Percentiles rank a stretch among this genome's conserved stretches.
These are phyloP conservation scores for Pelargonium exstipulatum DNA, from an alignment of 441 rosid species.

Conservation along the genomic window DNA sequence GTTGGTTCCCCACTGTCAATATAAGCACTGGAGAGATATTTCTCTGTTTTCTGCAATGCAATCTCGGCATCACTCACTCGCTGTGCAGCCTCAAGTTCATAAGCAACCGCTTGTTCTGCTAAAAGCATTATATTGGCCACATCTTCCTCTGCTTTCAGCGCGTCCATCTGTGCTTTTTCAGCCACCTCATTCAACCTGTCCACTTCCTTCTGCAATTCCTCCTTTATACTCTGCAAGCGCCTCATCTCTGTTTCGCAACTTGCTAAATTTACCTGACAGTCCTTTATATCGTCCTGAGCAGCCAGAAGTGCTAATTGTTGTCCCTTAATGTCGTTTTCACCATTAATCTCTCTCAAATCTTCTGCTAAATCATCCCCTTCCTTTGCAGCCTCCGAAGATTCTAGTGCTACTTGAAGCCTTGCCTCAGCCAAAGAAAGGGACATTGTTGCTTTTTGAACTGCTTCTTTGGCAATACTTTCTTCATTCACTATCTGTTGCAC, in stretches of 20 bases:
- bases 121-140: conserved; percentile 81
- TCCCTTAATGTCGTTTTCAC: conserved; percentile 25
- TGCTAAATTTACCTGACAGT: conserved; percentile 47
- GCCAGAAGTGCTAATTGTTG: conserved; percentile 39
- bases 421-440: conserved; percentile 79
- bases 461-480: conserved; percentile 63
- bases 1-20: conserved; percentile 43
- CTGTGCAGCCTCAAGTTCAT: conserved; percentile 79
- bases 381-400: conserved; percentile 42
- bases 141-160: conserved; percentile 86
- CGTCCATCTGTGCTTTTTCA: conserved; percentile 56
- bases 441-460: conserved; percentile 72
- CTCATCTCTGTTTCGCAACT: conserved; percentile 54
- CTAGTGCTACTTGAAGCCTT: conserved; percentile 57
- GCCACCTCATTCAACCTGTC: conserved; percentile 68
- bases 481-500: conserved; percentile 56
- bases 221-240: conserved; percentile 49
- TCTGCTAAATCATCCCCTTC: conserved; percentile 32
- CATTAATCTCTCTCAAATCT: conserved; percentile 31
- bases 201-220: conserved; percentile 66
- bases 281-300: conserved; percentile 57
- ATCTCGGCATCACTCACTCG: conserved; percentile 72
- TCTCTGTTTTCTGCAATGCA: conserved; percentile 66
- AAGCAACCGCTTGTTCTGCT: conserved; percentile 97
- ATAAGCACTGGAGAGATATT: conserved; percentile 41